phyloP scores from a whole-genome alignment of 2,329 filamentous ascomycete genomes.

The Colletotrichum sp. region DNA sequence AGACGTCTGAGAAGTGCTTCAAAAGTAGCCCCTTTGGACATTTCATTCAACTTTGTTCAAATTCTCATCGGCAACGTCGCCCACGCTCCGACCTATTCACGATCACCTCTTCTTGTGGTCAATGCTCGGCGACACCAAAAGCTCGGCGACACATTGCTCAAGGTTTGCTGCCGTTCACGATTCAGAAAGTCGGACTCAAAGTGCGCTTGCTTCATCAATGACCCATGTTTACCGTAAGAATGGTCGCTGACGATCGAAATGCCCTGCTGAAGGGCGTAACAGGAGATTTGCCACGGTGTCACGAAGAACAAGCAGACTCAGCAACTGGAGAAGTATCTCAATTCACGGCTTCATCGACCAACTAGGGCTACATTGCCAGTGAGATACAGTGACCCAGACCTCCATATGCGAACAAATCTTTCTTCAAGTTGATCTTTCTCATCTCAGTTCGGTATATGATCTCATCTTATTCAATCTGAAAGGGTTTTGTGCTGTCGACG shows the following conservation, averaged over 20 bases:
- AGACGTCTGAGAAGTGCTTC: background rate
- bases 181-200: background rate
- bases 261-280: background rate
- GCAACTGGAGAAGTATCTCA: background rate
- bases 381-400: too few relatives aligned
- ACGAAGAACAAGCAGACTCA: background rate
- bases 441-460: too few relatives aligned
- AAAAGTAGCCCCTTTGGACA: background rate
- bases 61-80: background rate
- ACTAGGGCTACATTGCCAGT: too few relatives aligned
- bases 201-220: background rate
- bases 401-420: too few relatives aligned
- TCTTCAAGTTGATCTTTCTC: background rate
- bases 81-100: background rate
- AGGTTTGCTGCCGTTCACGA: background rate
- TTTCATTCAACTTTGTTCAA: background rate
- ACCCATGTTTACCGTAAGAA: background rate
- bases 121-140: background rate
- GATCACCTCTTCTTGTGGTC: background rate
- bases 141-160: background rate
- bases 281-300: background rate
- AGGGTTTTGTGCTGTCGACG: too few relatives aligned
- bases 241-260: background rate
- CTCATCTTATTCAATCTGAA: too few relatives aligned
- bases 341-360: background rate